A percentile compares a stretch with the other conserved stretches of the same genome.
Evolutionary conservation across 192 early-diverging fungal genomes (phyloP).

Genomic region (Mortierella antarctica): DNA sequence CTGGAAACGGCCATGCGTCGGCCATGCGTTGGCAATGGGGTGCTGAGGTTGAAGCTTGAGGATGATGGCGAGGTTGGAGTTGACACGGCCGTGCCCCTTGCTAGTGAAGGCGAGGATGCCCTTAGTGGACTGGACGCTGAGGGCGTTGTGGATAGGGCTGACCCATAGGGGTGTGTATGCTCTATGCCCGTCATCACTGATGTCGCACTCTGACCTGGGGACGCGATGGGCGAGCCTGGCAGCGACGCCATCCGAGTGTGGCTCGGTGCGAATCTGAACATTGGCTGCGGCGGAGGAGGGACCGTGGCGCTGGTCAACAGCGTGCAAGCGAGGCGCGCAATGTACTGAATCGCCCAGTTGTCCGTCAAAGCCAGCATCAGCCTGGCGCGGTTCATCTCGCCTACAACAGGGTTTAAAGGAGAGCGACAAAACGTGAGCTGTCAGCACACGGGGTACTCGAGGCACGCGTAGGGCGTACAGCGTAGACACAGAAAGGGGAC

Average conservation of each 20-base stretch:
- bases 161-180: conserved; percentile 3
- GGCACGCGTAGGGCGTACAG: neutral
- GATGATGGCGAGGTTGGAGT: conserved; percentile 26
- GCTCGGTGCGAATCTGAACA: conserved; percentile 62
- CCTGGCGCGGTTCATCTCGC: conserved; percentile 59
- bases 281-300: conserved; percentile 38
- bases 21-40: conserved; percentile 16
- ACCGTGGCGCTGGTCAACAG: conserved; percentile 56
- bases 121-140: conserved; percentile 1
- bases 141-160: conserved; percentile 23
- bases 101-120: neutral
- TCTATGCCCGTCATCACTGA: conserved; percentile 11
- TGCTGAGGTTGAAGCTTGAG: conserved; percentile 4
- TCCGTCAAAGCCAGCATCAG: conserved; percentile 60
- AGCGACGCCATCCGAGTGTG: conserved; percentile 72
- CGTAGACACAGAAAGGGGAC: neutral
- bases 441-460: neutral
- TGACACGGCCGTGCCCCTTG: conserved; percentile 6
- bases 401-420: conserved; percentile 15
- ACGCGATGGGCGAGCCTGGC: conserved; percentile 49
- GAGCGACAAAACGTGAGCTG: neutral
- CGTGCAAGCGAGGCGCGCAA: conserved; percentile 58
- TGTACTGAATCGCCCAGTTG: conserved; percentile 66
- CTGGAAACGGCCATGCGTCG: conserved; percentile 41
- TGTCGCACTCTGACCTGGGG: neutral